Evolutionary conservation across 768 basidiomycete genomes (phyloP), one percentile per base, ranked within the genome.

Genomic region (Leccinellum luteum): DNA sequence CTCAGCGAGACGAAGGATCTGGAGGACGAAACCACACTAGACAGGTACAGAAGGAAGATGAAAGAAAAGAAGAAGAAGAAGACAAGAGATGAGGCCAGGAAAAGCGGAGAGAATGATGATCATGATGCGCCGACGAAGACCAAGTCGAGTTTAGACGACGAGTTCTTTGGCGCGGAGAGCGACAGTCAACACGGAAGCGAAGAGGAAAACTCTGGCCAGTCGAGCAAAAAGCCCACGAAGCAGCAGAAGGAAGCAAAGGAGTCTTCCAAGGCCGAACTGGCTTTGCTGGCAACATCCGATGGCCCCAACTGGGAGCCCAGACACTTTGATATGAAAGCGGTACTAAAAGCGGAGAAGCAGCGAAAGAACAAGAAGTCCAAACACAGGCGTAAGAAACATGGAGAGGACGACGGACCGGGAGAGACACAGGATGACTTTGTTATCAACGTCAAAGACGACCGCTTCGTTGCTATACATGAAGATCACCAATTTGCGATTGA

Each of bases 401-500:
- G 8, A 38, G n/a, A 66, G 25, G 25, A 25, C 2, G 78, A 79
- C 4, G 83, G 82, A 21, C 81, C 82, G 28, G 72, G 73, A 48
- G 93, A 94, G 64, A 73, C 83, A 30, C 91, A 96, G 68, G 86
- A 87, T 52, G 84, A 86, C 58, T 98, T 98, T 71, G 71, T 78
- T 44, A 85, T 98, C 65, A 79, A 99, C 68, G 85, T 94, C 59
- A 81, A 82, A 64, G 97, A 99, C 66, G 83, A 87, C 10, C 87
- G 97, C 15, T 98, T 98, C 80, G 84, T 84, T 68, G 87, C 82
- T 21, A 68, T 98, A 45, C 90, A 94, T 65, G 92, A 97, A 64
- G 89, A 98, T 66, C 86, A 92, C 65, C 83, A 87, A 31, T 98
- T 92, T 62, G 95, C 96, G 0, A 94, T 99, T 62, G 97, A 99